These are phyloP conservation scores for Dianthus caryophyllus DNA, from an alignment of 148 eudicot species.

Conservation along the genomic window DNA sequence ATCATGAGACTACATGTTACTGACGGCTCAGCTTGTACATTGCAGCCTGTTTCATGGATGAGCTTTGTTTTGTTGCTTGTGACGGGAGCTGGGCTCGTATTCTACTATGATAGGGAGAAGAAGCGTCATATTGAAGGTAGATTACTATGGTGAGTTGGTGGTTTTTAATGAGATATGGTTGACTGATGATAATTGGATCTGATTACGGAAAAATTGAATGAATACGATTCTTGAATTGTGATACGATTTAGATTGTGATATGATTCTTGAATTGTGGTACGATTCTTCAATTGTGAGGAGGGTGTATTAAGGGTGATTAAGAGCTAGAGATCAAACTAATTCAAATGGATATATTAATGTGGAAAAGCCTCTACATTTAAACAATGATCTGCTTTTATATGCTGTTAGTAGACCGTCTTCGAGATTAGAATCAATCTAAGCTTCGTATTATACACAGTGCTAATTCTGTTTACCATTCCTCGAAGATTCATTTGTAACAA, in stretches of 20 bases:
- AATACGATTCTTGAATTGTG: background rate
- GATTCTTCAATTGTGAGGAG: background rate
- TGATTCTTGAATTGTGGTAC: background rate
- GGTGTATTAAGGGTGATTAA: background rate
- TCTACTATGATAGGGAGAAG: conserved; percentile 83
- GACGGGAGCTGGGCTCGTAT: conserved; percentile 76
- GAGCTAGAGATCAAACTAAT: background rate
- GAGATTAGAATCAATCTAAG: background rate
- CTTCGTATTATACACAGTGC: background rate
- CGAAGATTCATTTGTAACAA: background rate
- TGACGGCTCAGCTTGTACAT: conserved; percentile 1
- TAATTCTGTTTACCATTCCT: background rate
- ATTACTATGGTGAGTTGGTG: conserved; percentile 30
- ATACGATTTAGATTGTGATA: background rate
- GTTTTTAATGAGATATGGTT: conserved; percentile 10
- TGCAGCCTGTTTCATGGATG: conserved; percentile 98
- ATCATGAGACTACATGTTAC: background rate
- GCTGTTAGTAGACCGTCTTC: background rate
- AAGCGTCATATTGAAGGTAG: conserved; percentile 94
- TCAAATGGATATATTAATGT: background rate
- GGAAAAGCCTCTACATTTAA: background rate
- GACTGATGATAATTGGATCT: background rate
- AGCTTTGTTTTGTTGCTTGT: conserved; percentile 77
- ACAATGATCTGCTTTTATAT: background rate
- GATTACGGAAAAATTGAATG: background rate